Conservation (phyloP, 108 stramenopile genomes). For the Nitzschia inconspicua region DNA sequence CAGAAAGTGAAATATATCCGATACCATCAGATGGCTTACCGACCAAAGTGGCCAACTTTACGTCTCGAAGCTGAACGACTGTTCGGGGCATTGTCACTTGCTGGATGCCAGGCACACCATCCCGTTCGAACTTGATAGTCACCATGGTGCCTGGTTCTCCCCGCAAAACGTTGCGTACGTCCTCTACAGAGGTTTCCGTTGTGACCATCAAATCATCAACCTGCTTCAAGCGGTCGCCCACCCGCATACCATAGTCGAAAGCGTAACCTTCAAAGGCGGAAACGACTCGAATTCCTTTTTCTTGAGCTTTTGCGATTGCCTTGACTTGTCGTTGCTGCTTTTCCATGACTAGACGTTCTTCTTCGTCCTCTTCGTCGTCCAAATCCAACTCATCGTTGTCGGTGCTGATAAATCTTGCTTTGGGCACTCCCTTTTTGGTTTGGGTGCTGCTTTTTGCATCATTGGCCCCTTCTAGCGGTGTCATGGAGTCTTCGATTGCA, state of each 20-base stretch:
- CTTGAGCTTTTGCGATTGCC: conserved; percentile 44
- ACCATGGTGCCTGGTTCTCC: conserved; percentile 85
- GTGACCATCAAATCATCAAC: conserved; percentile 67
- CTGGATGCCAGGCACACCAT: conserved; percentile 65
- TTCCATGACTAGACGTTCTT: conserved; percentile 21
- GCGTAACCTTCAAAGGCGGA: conserved; percentile 92
- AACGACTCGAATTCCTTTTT: conserved; percentile 81
- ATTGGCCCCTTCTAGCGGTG: conserved; percentile 10
- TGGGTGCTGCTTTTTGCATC: conserved; percentile 7
- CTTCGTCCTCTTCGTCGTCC: conserved; percentile 43
- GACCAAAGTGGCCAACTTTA: conserved; percentile 72
- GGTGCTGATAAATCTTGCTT: too few species aligned
- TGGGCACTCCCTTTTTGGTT: conserved; percentile 2
- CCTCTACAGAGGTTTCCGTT: conserved; percentile 67
- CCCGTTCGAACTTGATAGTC: conserved; percentile 63
- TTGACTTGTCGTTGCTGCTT: conserved; percentile 35
- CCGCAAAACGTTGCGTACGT: conserved; percentile 83
- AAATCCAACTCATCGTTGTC: conserved; percentile 7
- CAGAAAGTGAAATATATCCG: conserved; percentile 89
- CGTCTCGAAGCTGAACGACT: conserved; percentile 82
- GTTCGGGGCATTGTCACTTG: conserved; percentile 61
- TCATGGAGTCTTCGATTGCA: conserved; percentile 32
- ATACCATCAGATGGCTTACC: conserved; percentile 82
- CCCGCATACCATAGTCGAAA: conserved; percentile 78
- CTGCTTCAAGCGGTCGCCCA: conserved; percentile 73